Percentiles rank a stretch among this genome's conserved stretches.
Conservation (phyloP, 371 early-diverging fungal genomes). For the Mucor irregularis region DNA sequence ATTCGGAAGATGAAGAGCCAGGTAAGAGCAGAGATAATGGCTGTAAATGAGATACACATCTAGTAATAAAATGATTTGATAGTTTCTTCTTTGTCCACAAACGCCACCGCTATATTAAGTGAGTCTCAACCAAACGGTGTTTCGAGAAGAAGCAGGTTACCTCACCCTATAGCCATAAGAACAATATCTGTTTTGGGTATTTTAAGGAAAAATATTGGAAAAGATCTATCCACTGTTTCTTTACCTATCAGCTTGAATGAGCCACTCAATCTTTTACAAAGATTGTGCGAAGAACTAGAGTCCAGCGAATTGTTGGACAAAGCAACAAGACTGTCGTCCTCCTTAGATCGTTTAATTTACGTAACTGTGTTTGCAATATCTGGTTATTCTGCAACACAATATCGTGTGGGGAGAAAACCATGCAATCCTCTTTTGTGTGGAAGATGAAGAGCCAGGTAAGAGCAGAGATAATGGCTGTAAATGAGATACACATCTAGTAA, state of each 20-base stretch:
- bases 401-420: conserved; percentile 82
- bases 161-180: conserved; percentile 71
- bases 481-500: no score
- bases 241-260: conserved; percentile 95
- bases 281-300: conserved; percentile 89
- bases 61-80: no score
- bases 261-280: conserved; percentile 88
- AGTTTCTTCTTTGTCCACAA: background rate
- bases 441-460: conserved; percentile 40
- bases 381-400: conserved; percentile 77
- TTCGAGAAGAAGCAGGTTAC: conserved; percentile 38
- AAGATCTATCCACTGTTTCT: conserved; percentile 87
- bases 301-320: conserved; percentile 80
- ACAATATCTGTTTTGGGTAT: conserved; percentile 84
- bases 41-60: no score
- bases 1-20: conserved; percentile 12
- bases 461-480: no score
- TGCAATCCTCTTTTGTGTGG: conserved; percentile 95
- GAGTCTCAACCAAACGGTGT: no score
- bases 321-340: conserved; percentile 66
- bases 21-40: background rate
- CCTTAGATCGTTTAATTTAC: conserved; percentile 76
- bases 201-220: conserved; percentile 90
- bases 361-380: conserved; percentile 87
- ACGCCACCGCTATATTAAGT: no score